Base-by-base conservation (phyloP, 2,329 filamentous ascomycete species). In the Ceratocystis colombiana region DNA sequence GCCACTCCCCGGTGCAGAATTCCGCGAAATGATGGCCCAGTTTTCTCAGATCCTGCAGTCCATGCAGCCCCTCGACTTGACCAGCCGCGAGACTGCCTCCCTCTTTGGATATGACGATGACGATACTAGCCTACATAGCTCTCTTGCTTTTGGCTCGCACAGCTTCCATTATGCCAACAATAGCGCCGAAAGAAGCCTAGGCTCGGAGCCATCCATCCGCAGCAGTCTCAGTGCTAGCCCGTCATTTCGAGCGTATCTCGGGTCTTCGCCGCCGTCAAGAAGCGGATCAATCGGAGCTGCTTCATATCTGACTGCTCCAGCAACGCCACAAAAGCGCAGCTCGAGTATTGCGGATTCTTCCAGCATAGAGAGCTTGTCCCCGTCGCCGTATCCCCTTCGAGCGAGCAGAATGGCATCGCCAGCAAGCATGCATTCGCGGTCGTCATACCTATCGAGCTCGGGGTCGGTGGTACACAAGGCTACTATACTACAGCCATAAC, bases 11-110 rank as follows among this genome's bases (percentile, higher is more conserved):
- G 87, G 92, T 70, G 72, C 76, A 0, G 82, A 87, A 64, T 97
- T 99, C 73, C 82, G 88, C 46, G 77, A 81, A 25, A 78, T 96
- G 37, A 96, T 96, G 90, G 82, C 85, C 66, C 79, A 89, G 30
- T 96, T 97, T 74, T 88, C 92, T 1, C 84, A 88, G 64, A 78
- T 97, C 0, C 78, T 97, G 15, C 84, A 88, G 64, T 82, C 81
- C 20, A 96, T 97, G 88, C 81, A 78, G 33, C 79, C 83, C 0
- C 76, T 90, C 2, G 79, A 87, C 67, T 77, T 82, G 0, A 76
- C 76, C 0, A 73, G 75, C 30, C 17, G 37, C 12, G 65, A 66
- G 37, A 22, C 53, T 41, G 25, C 28, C n/a, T 59, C 15, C 17
- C 20, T 33, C 28, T 41, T 44, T 10, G 28, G 28, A n/a, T 45